Percentiles rank a stretch among this genome's conserved stretches.
Evolutionary conservation across 2,329 filamentous ascomycete species (phyloP).

Genomic region (Fonsecaea pedrosoi): DNA sequence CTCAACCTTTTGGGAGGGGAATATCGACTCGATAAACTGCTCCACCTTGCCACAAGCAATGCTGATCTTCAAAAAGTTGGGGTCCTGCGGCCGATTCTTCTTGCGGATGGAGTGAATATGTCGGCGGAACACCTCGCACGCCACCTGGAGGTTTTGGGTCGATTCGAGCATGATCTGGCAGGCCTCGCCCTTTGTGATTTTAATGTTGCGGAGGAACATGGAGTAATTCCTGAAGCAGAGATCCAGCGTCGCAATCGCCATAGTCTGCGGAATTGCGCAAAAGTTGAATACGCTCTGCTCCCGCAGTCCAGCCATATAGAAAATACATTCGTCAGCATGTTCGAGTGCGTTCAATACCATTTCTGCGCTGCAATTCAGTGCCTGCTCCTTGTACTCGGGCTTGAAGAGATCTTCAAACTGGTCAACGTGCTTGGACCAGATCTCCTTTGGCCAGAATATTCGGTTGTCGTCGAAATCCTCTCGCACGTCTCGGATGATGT

Average conservation of each 20-base stretch:
- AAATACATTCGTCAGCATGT: constrained; percentile 91
- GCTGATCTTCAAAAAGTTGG: constrained; percentile 90
- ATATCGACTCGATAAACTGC: constrained; percentile 77
- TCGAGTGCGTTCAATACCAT: constrained; percentile 91
- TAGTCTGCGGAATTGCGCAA: constrained; percentile 91
- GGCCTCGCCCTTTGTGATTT: constrained; percentile 94
- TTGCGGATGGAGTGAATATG: constrained; percentile 83
- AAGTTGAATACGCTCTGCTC: constrained; percentile 99
- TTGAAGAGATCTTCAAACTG: constrained; percentile 90
- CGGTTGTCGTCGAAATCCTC: constrained; percentile 89
- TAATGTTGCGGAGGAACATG: constrained; percentile 86
- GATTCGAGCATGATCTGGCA: constrained; percentile 91
- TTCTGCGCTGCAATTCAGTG: constrained; percentile 84
- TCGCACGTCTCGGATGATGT: constrained; percentile 90
- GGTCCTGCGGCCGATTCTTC: constrained; percentile 93
- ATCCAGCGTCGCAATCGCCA: constrained; percentile 96
- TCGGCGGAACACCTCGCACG: constrained; percentile 80
- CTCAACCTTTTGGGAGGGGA: constrained; percentile 78
- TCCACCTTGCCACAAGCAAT: constrained; percentile 83
- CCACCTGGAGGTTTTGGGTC: constrained; percentile 82
- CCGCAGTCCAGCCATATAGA: constrained; percentile 91
- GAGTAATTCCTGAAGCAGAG: constrained; percentile 88
- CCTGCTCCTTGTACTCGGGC: constrained; percentile 75
- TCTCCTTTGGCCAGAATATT: constrained; percentile 92
- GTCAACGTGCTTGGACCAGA: constrained; percentile 95